Conservation (phyloP, 768 basidiomycete genomes). For the Lactarius sanguifluus region DNA sequence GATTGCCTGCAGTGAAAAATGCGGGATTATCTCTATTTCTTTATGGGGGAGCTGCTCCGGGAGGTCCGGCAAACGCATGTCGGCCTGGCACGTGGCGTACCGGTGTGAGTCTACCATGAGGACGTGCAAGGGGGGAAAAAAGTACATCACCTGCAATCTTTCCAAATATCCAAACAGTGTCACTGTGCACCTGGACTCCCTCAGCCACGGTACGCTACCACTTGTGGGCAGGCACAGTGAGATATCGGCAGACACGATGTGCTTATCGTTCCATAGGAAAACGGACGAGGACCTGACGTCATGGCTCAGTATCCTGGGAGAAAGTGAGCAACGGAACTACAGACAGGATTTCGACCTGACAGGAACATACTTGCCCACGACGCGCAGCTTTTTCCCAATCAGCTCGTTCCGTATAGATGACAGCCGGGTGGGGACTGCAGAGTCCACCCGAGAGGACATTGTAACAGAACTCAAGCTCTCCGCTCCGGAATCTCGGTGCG, state of each 20-base stretch:
- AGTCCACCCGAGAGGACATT: slow-evolving; percentile 24
- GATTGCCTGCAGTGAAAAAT: slow-evolving; percentile 28
- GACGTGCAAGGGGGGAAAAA: not conserved
- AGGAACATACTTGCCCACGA: slow-evolving; percentile 28
- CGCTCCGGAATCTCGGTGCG: not conserved
- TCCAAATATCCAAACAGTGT: slow-evolving; percentile 30
- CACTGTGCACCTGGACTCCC: slow-evolving; percentile 24
- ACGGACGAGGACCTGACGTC: slow-evolving; percentile 24
- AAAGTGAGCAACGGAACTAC: not conserved
- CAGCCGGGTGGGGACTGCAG: slow-evolving; percentile 27
- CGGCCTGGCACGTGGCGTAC: slow-evolving; percentile 12
- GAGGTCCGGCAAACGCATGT: slow-evolving; percentile 10
- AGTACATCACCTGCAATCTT: slow-evolving; percentile 14
- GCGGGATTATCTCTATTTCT: slow-evolving; percentile 14
- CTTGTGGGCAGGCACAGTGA: slow-evolving; percentile 26
- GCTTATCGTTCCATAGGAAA: slow-evolving; percentile 25
- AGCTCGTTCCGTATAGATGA: slow-evolving; percentile 25
- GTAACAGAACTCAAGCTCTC: not conserved
- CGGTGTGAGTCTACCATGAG: slow-evolving; percentile 7
- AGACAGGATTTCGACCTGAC: not conserved
- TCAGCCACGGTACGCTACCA: slow-evolving; percentile 24
- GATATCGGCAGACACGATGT: slow-evolving; percentile 24
- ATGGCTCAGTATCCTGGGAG: slow-evolving; percentile 26
- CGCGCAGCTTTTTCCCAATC: slow-evolving; percentile 29
- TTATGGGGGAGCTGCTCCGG: slow-evolving; percentile 16